phyloP scores from a whole-genome alignment of 345 rosid species.

The Ceriops decandra region DNA sequence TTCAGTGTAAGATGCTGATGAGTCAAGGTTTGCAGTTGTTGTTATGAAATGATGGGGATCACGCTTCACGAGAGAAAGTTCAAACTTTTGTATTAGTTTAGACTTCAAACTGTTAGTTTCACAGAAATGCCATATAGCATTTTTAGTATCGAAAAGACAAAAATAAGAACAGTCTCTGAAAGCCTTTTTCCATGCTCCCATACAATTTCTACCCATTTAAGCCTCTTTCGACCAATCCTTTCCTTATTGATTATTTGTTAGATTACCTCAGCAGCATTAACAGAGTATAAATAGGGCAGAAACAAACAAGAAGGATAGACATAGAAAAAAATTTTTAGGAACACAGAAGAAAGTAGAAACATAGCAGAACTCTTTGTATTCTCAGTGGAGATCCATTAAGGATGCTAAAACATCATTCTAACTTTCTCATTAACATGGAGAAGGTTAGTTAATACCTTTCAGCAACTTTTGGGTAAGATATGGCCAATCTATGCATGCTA shows the following conservation, averaged over 20 bases:
- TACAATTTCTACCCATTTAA: neutral
- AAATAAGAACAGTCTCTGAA: neutral
- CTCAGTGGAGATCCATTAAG: too few relatives aligned
- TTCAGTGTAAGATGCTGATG: slow-evolving; percentile 82
- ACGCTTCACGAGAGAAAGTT: slow-evolving; percentile 31
- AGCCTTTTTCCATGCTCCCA: neutral
- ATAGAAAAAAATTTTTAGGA: too few relatives aligned
- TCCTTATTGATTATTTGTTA: neutral
- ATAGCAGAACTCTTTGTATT: too few relatives aligned
- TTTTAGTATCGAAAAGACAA: slow-evolving; percentile 14
- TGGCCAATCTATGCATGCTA: slow-evolving; percentile 11
- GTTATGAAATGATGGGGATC: slow-evolving; percentile 30
- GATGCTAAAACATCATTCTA: too few relatives aligned
- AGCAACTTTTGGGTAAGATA: slow-evolving; percentile 6
- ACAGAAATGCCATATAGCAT: slow-evolving; percentile 25
- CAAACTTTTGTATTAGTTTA: slow-evolving; percentile 16
- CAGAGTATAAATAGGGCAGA: too few relatives aligned
- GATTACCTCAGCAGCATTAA: too few relatives aligned
- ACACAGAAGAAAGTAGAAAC: too few relatives aligned
- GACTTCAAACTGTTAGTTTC: slow-evolving; percentile 43
- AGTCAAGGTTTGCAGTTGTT: slow-evolving; percentile 45
- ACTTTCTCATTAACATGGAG: too few relatives aligned
- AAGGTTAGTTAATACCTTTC: neutral
- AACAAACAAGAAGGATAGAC: neutral
- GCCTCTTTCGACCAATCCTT: neutral